Base-by-base conservation (phyloP, 805 yeast genomes). In the Candida adriatica region DNA sequence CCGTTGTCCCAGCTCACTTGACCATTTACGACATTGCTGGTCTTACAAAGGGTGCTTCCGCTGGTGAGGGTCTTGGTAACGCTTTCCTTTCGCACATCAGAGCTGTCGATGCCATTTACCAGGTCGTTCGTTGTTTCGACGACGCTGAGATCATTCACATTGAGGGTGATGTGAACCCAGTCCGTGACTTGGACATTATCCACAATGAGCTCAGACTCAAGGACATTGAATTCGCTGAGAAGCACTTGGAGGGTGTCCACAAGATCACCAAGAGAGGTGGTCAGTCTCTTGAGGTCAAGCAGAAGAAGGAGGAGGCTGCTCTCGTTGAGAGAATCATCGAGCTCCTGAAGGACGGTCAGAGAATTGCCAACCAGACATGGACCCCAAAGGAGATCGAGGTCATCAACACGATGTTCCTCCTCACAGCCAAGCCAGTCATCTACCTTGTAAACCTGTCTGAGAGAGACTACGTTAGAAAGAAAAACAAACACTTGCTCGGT, bases 11-110 rank as follows among this genome's bases (percentile, higher is more conserved):
- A 38, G 96, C 97, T 13, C 79, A 71, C 56, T 76, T 90, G 61
- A 90, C 96, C 37, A 77, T 92, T 37, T 87, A 84, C 55, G 98
- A 92, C 66, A 92, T 92, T 62, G 98, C 98, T 38, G 98, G 98
- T 61, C 71, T 92, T 58, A 90, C 97, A 45, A 85, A 85, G 64
- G 96, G 96, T 64, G 96, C 97, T 23, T 77, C 86, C 39, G 80
- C 83, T 33, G 97, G 97, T 61, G 96, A 87, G 64, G 98, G 98
- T 58, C 75, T 92, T 46, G 98, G 98, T 56, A 92, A 92, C 61
- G 94, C 95, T 42, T 92, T 92, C 73, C 75, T 92, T 66, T 80
- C 95, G 48, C 88, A 92, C 61, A 92, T 92, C 52, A 77, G 97
- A 64, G 92, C 95, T 29, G 98, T 92, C 35, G 98, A 92, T 72